These are phyloP conservation scores for Xerocomus minutiporus DNA, from an alignment of 1,284 basidiomycete genomes.

Conservation along the genomic window DNA sequence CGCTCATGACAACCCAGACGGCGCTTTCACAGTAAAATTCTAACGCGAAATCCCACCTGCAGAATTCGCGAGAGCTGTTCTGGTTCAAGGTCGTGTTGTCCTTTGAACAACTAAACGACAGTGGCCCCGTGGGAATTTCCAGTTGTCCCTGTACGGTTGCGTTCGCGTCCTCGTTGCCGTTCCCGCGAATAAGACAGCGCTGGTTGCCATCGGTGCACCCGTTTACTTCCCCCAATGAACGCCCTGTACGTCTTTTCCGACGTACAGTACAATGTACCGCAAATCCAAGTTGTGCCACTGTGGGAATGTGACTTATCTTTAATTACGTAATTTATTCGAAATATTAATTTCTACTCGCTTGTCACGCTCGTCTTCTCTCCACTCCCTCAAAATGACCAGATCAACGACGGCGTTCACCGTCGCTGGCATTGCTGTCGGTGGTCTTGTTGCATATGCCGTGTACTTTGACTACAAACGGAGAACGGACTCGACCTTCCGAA, in stretches of 20 bases:
- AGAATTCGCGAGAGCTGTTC: conserved; percentile 17
- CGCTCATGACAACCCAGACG: conserved; percentile 32
- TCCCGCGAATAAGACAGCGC: neutral
- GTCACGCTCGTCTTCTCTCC: conserved; percentile 5
- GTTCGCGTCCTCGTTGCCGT: conserved; percentile 8
- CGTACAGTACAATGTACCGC: neutral
- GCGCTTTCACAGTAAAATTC: conserved; percentile 23
- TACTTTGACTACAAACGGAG: conserved; percentile 97
- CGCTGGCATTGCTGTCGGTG: conserved; percentile 63
- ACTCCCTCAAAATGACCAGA: conserved; percentile 38
- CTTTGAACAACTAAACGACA: conserved; percentile 29
- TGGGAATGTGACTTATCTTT: conserved; percentile 1
- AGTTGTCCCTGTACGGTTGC: conserved; percentile 9
- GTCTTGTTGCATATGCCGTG: conserved; percentile 72
- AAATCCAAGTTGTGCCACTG: neutral
- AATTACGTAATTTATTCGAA: conserved; percentile 25
- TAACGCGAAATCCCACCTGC: conserved; percentile 22
- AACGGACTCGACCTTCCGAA: conserved; percentile 86
- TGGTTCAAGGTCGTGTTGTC: conserved; percentile 19
- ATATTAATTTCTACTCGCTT: conserved; percentile 11
- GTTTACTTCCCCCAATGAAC: neutral
- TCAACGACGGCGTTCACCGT: conserved; percentile 50
- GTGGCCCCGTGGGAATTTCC: conserved; percentile 22
- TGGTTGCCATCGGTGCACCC: neutral
- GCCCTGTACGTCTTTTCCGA: neutral